Percentiles rank a stretch among this genome's conserved stretches.
Conservation (phyloP, 176 grass and related monocot species). For the Chrysopogon serrulatus region DNA sequence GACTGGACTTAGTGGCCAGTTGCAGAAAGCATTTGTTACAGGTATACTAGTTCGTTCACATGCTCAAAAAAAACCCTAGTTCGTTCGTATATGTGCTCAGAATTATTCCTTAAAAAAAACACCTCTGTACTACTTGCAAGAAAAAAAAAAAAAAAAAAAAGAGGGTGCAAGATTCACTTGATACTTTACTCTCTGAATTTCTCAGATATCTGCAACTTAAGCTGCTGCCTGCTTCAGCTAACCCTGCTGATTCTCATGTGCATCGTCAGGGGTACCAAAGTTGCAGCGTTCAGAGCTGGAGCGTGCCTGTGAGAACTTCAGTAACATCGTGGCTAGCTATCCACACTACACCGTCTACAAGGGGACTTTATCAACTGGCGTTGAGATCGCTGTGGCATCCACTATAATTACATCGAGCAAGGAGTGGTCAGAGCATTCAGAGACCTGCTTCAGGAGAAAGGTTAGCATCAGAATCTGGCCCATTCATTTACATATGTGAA, state of each 20-base stretch:
- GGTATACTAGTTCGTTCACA: too few species aligned
- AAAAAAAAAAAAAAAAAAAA: neutral
- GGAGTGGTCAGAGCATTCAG: conserved; percentile 62
- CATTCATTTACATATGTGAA: neutral
- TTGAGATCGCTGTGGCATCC: conserved; percentile 76
- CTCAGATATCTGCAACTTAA: neutral
- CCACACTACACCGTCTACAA: conserved; percentile 70
- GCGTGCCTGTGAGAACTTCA: conserved; percentile 84
- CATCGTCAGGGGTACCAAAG: conserved; percentile 67
- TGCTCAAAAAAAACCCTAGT: too few species aligned
- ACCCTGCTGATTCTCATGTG: neutral
- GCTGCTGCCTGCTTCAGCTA: neutral
- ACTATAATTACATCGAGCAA: conserved; percentile 47
- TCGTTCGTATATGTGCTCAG: neutral
- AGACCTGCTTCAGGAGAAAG: conserved; percentile 70
- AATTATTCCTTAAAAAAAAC: neutral
- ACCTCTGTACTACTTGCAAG: neutral
- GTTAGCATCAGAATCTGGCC: neutral
- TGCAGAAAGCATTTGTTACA: conserved; percentile 85
- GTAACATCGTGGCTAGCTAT: conserved; percentile 56
- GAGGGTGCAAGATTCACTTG: neutral
- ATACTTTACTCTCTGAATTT: neutral
- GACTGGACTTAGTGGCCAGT: conserved; percentile 82
- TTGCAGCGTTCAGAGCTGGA: conserved; percentile 53
- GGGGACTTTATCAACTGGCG: conserved; percentile 76